phyloP scores from a whole-genome alignment of 305 asterid species.

The Solanum hybrid region DNA sequence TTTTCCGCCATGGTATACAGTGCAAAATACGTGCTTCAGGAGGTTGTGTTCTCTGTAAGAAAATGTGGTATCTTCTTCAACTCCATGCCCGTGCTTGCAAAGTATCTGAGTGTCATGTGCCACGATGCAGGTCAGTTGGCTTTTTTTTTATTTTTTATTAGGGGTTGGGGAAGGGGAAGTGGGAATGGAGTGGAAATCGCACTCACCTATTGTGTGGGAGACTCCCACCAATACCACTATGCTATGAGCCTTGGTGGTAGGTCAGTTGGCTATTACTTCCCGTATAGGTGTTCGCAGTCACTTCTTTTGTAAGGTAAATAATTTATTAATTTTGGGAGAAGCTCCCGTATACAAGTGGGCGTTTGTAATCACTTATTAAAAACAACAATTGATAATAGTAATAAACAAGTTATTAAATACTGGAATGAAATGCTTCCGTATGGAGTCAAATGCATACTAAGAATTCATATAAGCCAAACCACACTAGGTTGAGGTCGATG shows the following conservation, averaged over 20 bases:
- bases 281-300: background rate
- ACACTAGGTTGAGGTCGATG: background rate
- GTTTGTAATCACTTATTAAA: background rate
- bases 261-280: constrained; percentile 25
- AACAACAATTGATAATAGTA: background rate
- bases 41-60: constrained; percentile 84
- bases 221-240: background rate
- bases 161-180: background rate
- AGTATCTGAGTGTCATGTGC: constrained; percentile 81
- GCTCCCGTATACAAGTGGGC: background rate
- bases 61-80: constrained; percentile 98
- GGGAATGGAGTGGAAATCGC: background rate
- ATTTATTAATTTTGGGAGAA: background rate
- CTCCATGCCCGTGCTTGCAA: constrained; percentile 96
- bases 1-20: constrained; percentile 83
- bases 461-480: background rate
- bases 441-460: background rate
- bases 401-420: background rate
- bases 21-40: constrained; percentile 91
- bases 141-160: background rate
- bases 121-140: constrained; percentile 84
- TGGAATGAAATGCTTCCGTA: background rate
- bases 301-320: background rate
- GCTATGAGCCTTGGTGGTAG: constrained; percentile 31
- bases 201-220: background rate